Percentiles rank a stretch among this genome's conserved stretches.
phyloP scores from a whole-genome alignment of 306 rosid species.

The Crataegus laevigata region DNA sequence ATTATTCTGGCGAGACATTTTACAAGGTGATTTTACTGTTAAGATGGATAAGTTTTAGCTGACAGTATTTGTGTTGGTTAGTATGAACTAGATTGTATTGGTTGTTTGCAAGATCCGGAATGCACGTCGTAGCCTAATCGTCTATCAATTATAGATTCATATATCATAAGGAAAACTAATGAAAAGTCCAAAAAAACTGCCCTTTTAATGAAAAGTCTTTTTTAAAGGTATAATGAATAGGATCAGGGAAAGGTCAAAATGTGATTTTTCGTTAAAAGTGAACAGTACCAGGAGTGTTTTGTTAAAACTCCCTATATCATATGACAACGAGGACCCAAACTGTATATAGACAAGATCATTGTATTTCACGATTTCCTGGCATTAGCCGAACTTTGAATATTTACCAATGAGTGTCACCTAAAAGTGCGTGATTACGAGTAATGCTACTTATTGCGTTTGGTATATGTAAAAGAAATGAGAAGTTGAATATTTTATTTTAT shows the following conservation, averaged over 20 bases:
- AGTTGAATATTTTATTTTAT: not conserved
- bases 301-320: too few relatives aligned
- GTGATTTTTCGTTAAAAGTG: too few relatives aligned
- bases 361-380: not conserved
- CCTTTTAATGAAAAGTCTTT: too few relatives aligned
- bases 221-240: too few relatives aligned
- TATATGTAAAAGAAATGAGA: not conserved
- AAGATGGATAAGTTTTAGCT: not conserved
- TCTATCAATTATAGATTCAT: not conserved
- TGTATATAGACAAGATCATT: not conserved
- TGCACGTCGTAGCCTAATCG: not conserved
- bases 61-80: not conserved
- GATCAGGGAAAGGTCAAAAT: too few relatives aligned
- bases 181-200: too few relatives aligned
- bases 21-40: slow-evolving; percentile 61
- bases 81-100: not conserved
- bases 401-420: not conserved
- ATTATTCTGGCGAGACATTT: slow-evolving; percentile 76
- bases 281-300: too few relatives aligned
- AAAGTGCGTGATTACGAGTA: not conserved
- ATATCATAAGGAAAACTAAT: too few relatives aligned
- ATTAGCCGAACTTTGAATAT: not conserved
- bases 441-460: not conserved
- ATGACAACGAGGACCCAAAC: not conserved
- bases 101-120: not conserved